Conservation (phyloP, 2,329 filamentous ascomycete genomes). For the Xylariaceae sp. region DNA sequence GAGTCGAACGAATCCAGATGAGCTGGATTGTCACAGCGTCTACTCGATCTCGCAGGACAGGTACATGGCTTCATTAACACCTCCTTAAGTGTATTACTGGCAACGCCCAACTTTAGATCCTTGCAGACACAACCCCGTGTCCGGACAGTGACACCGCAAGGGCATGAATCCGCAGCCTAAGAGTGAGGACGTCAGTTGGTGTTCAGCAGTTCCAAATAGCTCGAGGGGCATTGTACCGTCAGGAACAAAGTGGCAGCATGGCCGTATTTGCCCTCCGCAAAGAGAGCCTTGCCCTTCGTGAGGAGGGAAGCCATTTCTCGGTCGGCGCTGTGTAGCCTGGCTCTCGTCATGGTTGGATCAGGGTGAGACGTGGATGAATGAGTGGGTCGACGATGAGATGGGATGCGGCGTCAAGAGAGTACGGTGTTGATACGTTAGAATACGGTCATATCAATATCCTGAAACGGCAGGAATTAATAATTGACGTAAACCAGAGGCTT, state of each 20-base stretch:
- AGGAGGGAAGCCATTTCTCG: neutral
- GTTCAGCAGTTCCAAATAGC: neutral
- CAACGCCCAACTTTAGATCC: conserved; percentile 26
- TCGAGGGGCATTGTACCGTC: conserved; percentile 1
- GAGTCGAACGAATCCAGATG: conserved; percentile 34
- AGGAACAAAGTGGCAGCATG: conserved; percentile 6
- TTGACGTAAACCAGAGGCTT: neutral
- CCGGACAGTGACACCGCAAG: conserved; percentile 22
- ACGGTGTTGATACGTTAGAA: no score
- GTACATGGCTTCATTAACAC: conserved; percentile 29
- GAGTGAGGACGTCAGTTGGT: neutral
- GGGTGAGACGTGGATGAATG: neutral
- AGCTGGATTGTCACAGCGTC: conserved; percentile 26
- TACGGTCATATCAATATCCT: no score
- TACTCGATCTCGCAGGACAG: conserved; percentile 26
- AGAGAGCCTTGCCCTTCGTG: conserved; percentile 11
- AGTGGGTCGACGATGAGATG: neutral
- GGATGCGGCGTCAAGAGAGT: neutral
- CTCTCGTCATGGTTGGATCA: conserved; percentile 9
- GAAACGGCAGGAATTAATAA: no score
- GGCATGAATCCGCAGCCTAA: conserved; percentile 26
- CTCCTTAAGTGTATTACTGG: conserved; percentile 19
- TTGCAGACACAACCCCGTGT: conserved; percentile 22
- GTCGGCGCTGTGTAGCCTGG: neutral
- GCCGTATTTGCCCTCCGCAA: conserved; percentile 3